Base-by-base conservation (phyloP, 805 yeast genomes). In the Saccharomyces eubayanus region DNA sequence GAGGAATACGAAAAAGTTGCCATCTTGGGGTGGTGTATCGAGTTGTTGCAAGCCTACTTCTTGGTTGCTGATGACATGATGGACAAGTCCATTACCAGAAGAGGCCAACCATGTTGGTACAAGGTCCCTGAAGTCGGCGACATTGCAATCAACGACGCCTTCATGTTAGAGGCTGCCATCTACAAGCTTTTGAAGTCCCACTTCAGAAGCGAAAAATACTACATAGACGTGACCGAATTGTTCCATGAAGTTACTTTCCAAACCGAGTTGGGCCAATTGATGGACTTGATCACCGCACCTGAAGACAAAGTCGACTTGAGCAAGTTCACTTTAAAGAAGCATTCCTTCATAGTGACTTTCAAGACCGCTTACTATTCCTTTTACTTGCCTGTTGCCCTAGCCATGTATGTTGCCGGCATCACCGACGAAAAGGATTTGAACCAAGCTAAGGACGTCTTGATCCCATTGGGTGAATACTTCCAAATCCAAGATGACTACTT, bases 51-150 rank as follows among this genome's bases (percentile, higher is more conserved):
- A 74, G 98, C 97, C 1, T 94, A 89, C 71, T 94, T 94, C 78
- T 79, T 94, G 65, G 98, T 94, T 54, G 95, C 98, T 31, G 99
- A 94, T 71, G 99, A 94, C 70, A 94, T 94, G 83, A 94, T 94
- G 99, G 99, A 94, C 72, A 82, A 83, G 62, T 87, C 96, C 31
- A 86, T 89, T 71, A 94, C 99, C 46, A 87, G 99, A 79, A 85
- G 99, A 72, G 99, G 97, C 56, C 97, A 92, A 74, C 94, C 97
- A 60, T 94, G 99, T 74, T 94, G 99, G 99, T 94, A 90, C 77
- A 83, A 78, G 67, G 79, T 74, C 36, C 83, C 80, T 60, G 82
- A 82, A 43, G 97, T 94, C 55, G 89, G 88, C 45, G 89, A 89
- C 69, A 85, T 94, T 68, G 99, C 99, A 55, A 94, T 94, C 72